A percentile compares a stretch with the other conserved stretches of the same genome.
Evolutionary conservation across 2,329 filamentous ascomycete species (phyloP).

Genomic region (Massarina eburnea): DNA sequence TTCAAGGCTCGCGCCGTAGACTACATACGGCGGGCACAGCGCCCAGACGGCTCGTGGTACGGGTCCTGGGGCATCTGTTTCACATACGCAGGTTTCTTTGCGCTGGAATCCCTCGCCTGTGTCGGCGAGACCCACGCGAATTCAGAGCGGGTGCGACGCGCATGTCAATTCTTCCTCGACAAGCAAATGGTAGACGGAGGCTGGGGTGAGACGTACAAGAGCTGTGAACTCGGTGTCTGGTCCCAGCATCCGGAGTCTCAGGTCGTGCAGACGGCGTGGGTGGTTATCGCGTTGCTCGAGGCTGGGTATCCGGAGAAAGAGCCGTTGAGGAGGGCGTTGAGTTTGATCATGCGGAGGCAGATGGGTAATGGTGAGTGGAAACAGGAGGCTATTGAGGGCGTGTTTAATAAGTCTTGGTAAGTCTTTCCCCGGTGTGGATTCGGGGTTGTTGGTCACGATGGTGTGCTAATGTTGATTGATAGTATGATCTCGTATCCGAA

Average conservation of each 20-base stretch:
- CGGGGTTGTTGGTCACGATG: background rate
- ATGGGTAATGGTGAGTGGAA: slow-evolving; percentile 89
- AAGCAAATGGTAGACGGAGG: slow-evolving; percentile 88
- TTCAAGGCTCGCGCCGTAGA: slow-evolving; percentile 74
- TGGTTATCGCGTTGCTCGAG: slow-evolving; percentile 76
- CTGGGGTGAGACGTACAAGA: slow-evolving; percentile 93
- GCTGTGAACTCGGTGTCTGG: slow-evolving; percentile 76
- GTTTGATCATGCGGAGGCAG: slow-evolving; percentile 82
- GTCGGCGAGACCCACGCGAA: slow-evolving; percentile 81
- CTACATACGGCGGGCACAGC: slow-evolving; percentile 82
- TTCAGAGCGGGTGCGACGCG: slow-evolving; percentile 69
- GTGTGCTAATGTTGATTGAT: slow-evolving; percentile 15
- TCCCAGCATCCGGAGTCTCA: slow-evolving; percentile 77
- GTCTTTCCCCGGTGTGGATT: slow-evolving; percentile 32
- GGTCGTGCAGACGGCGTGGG: slow-evolving; percentile 95
- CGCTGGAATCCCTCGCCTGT: slow-evolving; percentile 79
- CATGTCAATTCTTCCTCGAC: slow-evolving; percentile 81
- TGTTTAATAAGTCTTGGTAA: slow-evolving; percentile 96
- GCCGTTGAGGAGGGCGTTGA: slow-evolving; percentile 72
- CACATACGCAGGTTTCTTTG: slow-evolving; percentile 96
- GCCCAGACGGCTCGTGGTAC: slow-evolving; percentile 90
- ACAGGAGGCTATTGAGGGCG: slow-evolving; percentile 94
- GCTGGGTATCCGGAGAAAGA: slow-evolving; percentile 76
- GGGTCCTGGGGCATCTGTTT: slow-evolving; percentile 98
- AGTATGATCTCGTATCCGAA: slow-evolving; percentile 99